Evolutionary conservation across 495 filamentous ascomycete genomes (phyloP).

Genomic region (Massariosphaeria phaeospora): DNA sequence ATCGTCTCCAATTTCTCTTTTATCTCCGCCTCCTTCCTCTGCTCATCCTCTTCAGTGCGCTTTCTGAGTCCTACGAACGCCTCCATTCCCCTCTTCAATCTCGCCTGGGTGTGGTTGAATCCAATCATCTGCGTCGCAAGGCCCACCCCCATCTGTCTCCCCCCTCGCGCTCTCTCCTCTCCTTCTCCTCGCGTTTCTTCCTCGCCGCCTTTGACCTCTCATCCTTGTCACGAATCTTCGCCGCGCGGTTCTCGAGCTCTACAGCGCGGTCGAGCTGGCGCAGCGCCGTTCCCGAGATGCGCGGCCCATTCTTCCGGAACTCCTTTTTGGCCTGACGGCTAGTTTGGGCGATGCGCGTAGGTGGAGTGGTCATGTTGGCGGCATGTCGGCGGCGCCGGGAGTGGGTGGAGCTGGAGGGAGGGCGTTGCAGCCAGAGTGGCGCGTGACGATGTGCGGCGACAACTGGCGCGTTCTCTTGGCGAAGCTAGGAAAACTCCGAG

Average conservation of each 20-base stretch:
- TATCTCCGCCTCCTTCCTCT: conserved; percentile 1
- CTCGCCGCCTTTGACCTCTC: conserved; percentile 11
- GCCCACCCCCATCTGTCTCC: conserved; percentile 27
- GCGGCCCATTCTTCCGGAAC: conserved; percentile 25
- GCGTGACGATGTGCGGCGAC: neutral
- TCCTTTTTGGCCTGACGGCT: conserved; percentile 24
- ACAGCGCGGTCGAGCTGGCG: conserved; percentile 26
- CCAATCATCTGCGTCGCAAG: conserved; percentile 34
- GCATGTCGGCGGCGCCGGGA: neutral
- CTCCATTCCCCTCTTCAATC: conserved; percentile 33
- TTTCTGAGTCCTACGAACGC: conserved; percentile 25
- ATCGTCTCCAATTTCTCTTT: conserved; percentile 2
- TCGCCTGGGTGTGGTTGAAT: conserved; percentile 30
- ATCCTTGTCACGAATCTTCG: conserved; percentile 27
- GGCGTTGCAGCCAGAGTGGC: neutral
- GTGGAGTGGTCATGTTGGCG: conserved; percentile 10
- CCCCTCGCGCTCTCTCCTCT: conserved; percentile 23
- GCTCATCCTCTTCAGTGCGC: neutral
- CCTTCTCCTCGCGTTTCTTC: conserved; percentile 22
- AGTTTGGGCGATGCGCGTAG: conserved; percentile 27
- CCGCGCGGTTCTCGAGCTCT: conserved; percentile 25
- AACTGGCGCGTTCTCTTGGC: neutral
- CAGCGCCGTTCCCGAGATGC: conserved; percentile 8
- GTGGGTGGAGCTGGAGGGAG: neutral
- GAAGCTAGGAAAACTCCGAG: neutral